These are phyloP conservation scores for Hymenoscyphus occultus DNA, from an alignment of 2,329 filamentous ascomycete species.

Conservation along the genomic window DNA sequence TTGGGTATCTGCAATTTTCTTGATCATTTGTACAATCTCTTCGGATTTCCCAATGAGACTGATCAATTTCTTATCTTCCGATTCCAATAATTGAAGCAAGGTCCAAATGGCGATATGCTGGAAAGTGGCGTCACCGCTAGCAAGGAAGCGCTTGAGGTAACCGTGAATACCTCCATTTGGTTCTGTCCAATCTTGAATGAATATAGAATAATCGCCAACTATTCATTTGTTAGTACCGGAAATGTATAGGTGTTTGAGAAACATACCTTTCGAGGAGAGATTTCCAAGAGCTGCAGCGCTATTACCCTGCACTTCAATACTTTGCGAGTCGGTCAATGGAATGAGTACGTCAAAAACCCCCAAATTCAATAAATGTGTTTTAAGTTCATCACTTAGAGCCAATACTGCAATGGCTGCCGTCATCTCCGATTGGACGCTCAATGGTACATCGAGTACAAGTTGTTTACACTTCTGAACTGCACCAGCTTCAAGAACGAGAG, in stretches of 20 bases:
- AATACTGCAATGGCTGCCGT: conserved; percentile 98
- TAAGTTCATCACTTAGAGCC: conserved; percentile 91
- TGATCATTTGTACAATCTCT: conserved; percentile 89
- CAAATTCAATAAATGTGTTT: conserved; percentile 82
- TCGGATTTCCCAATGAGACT: conserved; percentile 84
- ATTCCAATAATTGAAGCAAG: conserved; percentile 89
- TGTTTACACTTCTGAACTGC: conserved; percentile 99
- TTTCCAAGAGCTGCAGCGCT: conserved; percentile 95
- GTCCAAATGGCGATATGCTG: conserved; percentile 99
- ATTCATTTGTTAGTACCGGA: conserved; percentile 41
- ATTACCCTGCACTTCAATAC: conserved; percentile 97
- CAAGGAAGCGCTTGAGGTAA: conserved; percentile 88
- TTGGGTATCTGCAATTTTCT: conserved; percentile 83
- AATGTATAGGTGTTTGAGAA: neutral
- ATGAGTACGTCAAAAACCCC: conserved; percentile 97
- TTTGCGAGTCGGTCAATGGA: conserved; percentile 88
- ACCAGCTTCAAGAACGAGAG: conserved; percentile 92
- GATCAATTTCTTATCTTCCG: conserved; percentile 86
- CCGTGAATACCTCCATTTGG: conserved; percentile 94
- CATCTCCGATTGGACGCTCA: conserved; percentile 98
- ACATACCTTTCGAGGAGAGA: conserved; percentile 88
- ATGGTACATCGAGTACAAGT: conserved; percentile 84
- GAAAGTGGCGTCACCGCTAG: conserved; percentile 93
- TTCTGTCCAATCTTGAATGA: conserved; percentile 89
- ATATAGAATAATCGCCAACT: conserved; percentile 97